Percentiles rank a stretch among this genome's conserved stretches.
Conservation (phyloP, 148 eudicot species). For the Oxyria digyna region DNA sequence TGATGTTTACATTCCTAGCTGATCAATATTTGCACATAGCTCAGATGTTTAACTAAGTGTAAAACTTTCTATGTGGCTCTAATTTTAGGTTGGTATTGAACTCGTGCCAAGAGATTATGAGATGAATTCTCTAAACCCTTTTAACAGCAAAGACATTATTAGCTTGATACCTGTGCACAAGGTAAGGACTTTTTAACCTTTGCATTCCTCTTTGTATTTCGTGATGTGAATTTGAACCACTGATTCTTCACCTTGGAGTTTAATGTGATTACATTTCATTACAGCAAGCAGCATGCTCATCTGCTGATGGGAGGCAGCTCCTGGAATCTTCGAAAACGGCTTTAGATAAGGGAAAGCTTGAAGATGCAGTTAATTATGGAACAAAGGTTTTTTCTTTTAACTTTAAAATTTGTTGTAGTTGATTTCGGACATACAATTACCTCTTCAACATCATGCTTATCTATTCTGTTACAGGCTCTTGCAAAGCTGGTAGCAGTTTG, state of each 20-base stretch:
- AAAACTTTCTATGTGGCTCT: background rate
- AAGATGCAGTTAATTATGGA: conserved; percentile 97
- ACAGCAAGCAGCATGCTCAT: conserved; percentile 99
- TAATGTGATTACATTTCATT: background rate
- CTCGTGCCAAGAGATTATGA: conserved; percentile 91
- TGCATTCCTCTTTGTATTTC: conserved; percentile 3
- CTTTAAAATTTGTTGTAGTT: background rate
- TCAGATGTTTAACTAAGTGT: background rate
- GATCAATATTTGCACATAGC: background rate
- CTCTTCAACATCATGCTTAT: background rate
- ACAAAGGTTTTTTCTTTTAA: conserved; percentile 56
- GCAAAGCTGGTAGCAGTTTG: conserved; percentile 97
- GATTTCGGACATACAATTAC: background rate
- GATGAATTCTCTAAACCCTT: conserved; percentile 84
- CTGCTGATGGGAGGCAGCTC: conserved; percentile 98
- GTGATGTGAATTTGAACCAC: background rate
- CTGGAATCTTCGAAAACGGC: conserved; percentile 98
- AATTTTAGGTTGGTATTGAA: conserved; percentile 83
- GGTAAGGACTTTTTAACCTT: conserved; percentile 39
- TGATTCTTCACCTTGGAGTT: background rate
- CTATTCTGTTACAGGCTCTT: conserved; percentile 53
- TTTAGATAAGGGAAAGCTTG: conserved; percentile 98
- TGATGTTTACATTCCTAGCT: background rate
- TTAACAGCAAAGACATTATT: conserved; percentile 60
- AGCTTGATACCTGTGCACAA: conserved; percentile 93